phyloP scores from a whole-genome alignment of 495 filamentous ascomycete genomes.

The Oidiodendron maius region DNA sequence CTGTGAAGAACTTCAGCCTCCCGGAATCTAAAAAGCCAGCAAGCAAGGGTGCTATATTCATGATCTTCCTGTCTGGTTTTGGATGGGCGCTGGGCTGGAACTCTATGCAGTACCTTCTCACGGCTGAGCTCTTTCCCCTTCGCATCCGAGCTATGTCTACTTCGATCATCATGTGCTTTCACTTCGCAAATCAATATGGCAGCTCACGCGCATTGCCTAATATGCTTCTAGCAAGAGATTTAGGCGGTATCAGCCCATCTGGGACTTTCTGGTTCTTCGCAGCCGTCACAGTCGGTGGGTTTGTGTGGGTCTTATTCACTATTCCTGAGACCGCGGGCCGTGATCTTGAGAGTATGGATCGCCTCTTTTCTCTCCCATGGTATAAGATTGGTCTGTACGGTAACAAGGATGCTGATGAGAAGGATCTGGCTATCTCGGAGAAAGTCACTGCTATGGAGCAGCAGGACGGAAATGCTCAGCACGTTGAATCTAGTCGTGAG shows the following conservation, averaged over 20 bases:
- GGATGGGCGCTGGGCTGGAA: conserved; percentile 76
- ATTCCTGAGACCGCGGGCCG: conserved; percentile 65
- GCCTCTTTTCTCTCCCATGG: conserved; percentile 42
- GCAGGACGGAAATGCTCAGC: no score
- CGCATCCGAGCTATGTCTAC: conserved; percentile 45
- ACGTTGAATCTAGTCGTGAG: no score
- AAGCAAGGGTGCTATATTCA: conserved; percentile 47
- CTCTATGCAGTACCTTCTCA: conserved; percentile 69
- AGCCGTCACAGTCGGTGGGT: conserved; percentile 52
- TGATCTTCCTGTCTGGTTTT: conserved; percentile 60
- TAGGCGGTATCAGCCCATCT: conserved; percentile 36
- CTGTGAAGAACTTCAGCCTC: conserved; percentile 28
- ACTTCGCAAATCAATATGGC: conserved; percentile 71
- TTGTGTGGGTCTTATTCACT: conserved; percentile 53
- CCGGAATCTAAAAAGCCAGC: conserved; percentile 3
- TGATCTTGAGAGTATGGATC: conserved; percentile 59
- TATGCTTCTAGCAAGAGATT: conserved; percentile 34
- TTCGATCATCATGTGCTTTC: conserved; percentile 48
- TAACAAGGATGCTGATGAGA: conserved; percentile 40
- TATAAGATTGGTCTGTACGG: conserved; percentile 11
- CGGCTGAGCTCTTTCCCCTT: conserved; percentile 68
- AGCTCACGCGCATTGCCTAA: conserved; percentile 50
- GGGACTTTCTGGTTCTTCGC: conserved; percentile 64
- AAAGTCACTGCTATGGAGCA: no score
- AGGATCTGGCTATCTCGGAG: conserved; percentile 28